Base-by-base conservation (phyloP, 441 rosid genomes). In the Codiaeum variegatum region DNA sequence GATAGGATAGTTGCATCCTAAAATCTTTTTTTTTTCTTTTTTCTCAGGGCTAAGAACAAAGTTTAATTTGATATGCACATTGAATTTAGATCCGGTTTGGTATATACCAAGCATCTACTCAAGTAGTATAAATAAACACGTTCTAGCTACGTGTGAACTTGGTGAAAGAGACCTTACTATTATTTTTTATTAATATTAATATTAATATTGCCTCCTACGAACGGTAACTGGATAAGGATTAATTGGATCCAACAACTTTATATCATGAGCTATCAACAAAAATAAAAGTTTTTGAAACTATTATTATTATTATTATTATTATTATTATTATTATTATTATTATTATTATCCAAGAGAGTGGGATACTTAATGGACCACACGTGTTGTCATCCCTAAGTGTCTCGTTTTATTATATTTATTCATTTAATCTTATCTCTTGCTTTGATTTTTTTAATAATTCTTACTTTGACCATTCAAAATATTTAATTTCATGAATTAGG, bases 291-390 rank as follows among this genome's bases (percentile, higher is more conserved):
- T 6, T 1, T 0, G 2, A 21, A 31, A 40, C 26, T 24, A 32
- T 36, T 31, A 13, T 18, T 46, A 38, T 38, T 6, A 15, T 44
- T 44, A 44, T 11, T 5, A 36, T 49, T 36, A 66, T 58, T 59
- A n/a, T n/a, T n/a, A n/a, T n/a, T 24, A 32, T 36, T 31, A 13
- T 18, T 46, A 38, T 38, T 6, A 15, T 44, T 44, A 44, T 11
- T 5, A 36, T 49, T 36, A 66, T 58, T 59, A n/a, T 67, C 76
- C 76, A 40, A 61, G 19, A 61, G 42, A 72, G 70, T 67, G 76
- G 80, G 76, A 67, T 24, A 18, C 71, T 47, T 42, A 61, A 67
- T 66, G 49, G 55, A 24, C 49, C 80, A 68, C 76, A 77, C 76
- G 80, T 77, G 76, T 42, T 61, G 59, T 9, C n/a, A 40, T 36